Percentiles rank a stretch among this genome's conserved stretches.
Evolutionary conservation across 305 asterid species (phyloP).

Genomic region (Solanum hybrid): DNA sequence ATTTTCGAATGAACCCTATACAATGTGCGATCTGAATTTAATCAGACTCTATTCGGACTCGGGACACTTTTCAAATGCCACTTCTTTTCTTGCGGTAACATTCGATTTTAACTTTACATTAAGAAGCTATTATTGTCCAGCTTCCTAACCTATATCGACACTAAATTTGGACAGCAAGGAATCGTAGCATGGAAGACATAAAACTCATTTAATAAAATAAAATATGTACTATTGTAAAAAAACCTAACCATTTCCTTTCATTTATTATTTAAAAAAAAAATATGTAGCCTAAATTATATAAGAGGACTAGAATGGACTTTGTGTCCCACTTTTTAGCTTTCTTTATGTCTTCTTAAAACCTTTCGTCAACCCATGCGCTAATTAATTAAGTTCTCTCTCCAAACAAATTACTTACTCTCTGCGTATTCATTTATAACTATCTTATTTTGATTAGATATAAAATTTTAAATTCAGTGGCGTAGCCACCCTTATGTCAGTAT

Average conservation of each 20-base stretch:
- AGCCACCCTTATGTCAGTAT: no score
- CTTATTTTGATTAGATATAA: not conserved
- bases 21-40: no score
- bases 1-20: no score
- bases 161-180: not conserved
- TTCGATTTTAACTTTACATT: no score
- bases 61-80: not conserved
- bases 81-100: not conserved
- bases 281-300: not conserved
- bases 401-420: not conserved
- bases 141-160: not conserved
- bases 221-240: no score
- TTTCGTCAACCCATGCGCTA: not conserved
- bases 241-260: not conserved
- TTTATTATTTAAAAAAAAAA: no score
- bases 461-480: no score
- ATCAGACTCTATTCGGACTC: accelerated
- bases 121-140: not conserved
- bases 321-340: not conserved
- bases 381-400: not conserved
- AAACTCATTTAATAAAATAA: not conserved
- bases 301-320: not conserved
- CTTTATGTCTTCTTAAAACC: not conserved
- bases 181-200: not conserved
- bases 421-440: not conserved